These are phyloP conservation scores for Anisogramma anomala DNA, from an alignment of 2,329 filamentous ascomycete species.

Conservation along the genomic window DNA sequence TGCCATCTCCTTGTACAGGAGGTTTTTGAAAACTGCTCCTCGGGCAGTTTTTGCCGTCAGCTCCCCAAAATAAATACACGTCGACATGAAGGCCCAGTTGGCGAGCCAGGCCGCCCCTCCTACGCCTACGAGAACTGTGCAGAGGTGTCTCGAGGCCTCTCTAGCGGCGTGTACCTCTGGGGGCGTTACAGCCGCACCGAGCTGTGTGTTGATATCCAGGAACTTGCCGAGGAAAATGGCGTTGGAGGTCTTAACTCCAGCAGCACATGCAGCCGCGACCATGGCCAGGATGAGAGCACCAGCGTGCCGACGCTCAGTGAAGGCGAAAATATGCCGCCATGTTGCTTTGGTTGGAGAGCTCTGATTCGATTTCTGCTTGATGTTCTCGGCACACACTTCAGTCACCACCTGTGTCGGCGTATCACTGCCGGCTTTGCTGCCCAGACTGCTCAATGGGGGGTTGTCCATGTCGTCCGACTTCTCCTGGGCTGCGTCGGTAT, in stretches of 20 bases:
- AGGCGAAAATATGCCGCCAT: conserved; percentile 51
- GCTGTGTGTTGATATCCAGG: conserved; percentile 59
- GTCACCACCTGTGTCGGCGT: not conserved
- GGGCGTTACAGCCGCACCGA: conserved; percentile 43
- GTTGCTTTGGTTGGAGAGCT: conserved; percentile 10
- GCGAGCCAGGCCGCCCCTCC: conserved; percentile 56
- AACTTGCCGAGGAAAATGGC: conserved; percentile 63
- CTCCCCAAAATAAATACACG: conserved; percentile 73
- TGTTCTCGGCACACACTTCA: not conserved
- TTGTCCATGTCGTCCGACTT: not conserved
- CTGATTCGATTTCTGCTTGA: not conserved
- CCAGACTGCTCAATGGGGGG: not conserved
- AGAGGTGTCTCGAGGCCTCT: conserved; percentile 42
- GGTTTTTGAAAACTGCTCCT: conserved; percentile 49
- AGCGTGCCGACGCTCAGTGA: conserved; percentile 53
- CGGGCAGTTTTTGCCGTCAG: conserved; percentile 60
- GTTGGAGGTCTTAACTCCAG: conserved; percentile 51
- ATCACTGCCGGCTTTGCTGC: not conserved
- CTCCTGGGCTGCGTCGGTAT: not conserved
- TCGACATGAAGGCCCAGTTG: conserved; percentile 52
- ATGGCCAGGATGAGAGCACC: conserved; percentile 43
- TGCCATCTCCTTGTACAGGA: conserved; percentile 61
- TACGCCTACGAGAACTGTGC: conserved; percentile 50
- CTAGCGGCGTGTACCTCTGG: conserved; percentile 39
- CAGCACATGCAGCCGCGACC: conserved; percentile 44